Conservation (phyloP, 140 eudicot species). For the Senecio squalidus region DNA sequence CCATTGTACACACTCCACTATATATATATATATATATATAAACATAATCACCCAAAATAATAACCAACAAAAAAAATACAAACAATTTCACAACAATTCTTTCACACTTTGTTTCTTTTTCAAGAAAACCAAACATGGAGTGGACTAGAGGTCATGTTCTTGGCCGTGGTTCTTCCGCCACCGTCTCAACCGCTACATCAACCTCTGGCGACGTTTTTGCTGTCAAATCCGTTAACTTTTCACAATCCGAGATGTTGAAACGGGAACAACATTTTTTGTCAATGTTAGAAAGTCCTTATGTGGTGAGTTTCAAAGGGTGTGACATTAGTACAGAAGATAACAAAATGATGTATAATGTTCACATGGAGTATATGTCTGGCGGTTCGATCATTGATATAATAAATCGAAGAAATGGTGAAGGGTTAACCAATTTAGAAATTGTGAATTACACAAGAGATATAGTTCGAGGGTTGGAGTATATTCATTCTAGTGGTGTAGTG, state of each 20-base stretch:
- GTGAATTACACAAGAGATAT: conserved; percentile 39
- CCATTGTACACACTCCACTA: background rate
- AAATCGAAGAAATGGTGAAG: conserved; percentile 23
- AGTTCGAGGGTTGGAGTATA: conserved; percentile 51
- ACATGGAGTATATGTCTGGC: conserved; percentile 38
- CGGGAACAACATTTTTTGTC: conserved; percentile 53
- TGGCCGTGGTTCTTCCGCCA: conserved; percentile 78
- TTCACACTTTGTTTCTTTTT: background rate
- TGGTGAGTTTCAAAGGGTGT: conserved; percentile 57
- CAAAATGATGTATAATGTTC: conserved; percentile 38
- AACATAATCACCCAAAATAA: conserved; percentile 1
- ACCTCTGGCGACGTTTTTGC: conserved; percentile 49
- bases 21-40: conserved; percentile 14
- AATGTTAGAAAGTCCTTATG: conserved; percentile 29
- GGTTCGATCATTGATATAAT: conserved; percentile 50
- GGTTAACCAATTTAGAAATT: conserved; percentile 33
- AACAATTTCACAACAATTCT: conserved; percentile 21
- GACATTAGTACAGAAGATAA: conserved; percentile 39
- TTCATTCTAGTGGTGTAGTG: conserved; percentile 59
- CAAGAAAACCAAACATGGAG: conserved; percentile 31
- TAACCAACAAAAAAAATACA: conserved; percentile 23
- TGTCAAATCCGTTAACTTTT: conserved; percentile 49
- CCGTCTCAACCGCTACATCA: conserved; percentile 55
- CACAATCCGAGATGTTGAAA: conserved; percentile 35
- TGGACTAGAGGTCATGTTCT: conserved; percentile 71